A percentile compares a stretch with the other conserved stretches of the same genome.
Evolutionary conservation across 2,329 filamentous ascomycete genomes (phyloP).

Genomic region (Pestalotiopsis sp.): DNA sequence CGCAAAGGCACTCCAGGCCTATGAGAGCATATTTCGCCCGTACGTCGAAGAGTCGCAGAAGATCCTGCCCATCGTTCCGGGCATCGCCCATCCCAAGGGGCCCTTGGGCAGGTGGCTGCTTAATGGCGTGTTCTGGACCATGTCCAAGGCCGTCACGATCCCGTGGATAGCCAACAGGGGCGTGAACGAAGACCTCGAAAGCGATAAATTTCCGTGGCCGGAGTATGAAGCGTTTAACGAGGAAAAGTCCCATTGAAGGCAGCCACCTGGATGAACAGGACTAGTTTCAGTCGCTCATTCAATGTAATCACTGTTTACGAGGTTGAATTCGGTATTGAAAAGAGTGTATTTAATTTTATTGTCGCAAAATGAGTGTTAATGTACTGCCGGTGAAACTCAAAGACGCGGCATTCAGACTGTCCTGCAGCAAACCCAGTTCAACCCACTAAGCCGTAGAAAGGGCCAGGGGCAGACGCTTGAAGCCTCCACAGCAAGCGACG

Average conservation of each 20-base stretch:
- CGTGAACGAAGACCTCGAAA: not conserved
- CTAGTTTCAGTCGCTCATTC: too few relatives aligned
- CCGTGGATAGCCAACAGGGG: not conserved
- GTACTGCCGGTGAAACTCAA: too few relatives aligned
- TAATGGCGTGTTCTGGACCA: not conserved
- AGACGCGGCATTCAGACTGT: too few relatives aligned
- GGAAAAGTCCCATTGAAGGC: not conserved
- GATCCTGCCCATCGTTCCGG: not conserved
- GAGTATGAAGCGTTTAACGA: not conserved
- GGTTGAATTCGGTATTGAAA: too few relatives aligned
- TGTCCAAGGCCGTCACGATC: not conserved
- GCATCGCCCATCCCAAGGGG: not conserved
- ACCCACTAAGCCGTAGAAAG: not conserved
- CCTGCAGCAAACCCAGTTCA: too few relatives aligned
- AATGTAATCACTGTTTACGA: too few relatives aligned
- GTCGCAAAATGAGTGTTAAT: too few relatives aligned
- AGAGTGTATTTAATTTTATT: too few relatives aligned
- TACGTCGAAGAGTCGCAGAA: slow-evolving; percentile 40
- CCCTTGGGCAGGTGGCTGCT: not conserved
- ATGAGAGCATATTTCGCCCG: slow-evolving; percentile 39
- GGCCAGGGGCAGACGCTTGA: slow-evolving; percentile 45
- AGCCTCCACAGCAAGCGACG: slow-evolving; percentile 67
- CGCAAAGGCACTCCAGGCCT: slow-evolving; percentile 31
- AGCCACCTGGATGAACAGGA: not conserved
- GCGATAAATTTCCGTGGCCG: not conserved